phyloP scores from a whole-genome alignment of 2,329 filamentous ascomycete species.

The Penicillium thymicola region DNA sequence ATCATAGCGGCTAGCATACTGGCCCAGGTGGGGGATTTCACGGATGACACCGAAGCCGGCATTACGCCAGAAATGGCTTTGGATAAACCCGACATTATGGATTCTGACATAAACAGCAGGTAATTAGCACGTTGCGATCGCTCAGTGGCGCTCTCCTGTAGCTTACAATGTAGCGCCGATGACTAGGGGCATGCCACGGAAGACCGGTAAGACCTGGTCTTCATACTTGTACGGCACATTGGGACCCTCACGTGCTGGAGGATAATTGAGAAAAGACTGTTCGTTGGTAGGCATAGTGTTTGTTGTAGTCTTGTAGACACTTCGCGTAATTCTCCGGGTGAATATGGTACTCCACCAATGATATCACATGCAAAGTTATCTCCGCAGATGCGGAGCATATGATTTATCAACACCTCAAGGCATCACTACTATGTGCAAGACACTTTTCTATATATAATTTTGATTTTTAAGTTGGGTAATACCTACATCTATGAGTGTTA shows the following conservation, averaged over 20 bases:
- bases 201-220: slow-evolving; percentile 64
- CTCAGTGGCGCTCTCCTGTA: not conserved
- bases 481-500: not conserved
- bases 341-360: not conserved
- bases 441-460: no score
- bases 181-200: slow-evolving; percentile 64
- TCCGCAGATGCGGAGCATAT: not conserved
- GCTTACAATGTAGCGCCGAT: slow-evolving; percentile 61
- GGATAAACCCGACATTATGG: slow-evolving; percentile 58
- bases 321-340: not conserved
- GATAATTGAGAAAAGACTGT: slow-evolving; percentile 36
- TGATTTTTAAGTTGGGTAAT: not conserved
- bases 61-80: slow-evolving; percentile 67
- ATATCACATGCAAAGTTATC: slow-evolving; percentile 4
- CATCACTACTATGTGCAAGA: no score
- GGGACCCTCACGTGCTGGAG: slow-evolving; percentile 39
- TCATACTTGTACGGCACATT: slow-evolving; percentile 46
- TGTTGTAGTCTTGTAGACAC: not conserved
- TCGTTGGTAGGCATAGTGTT: slow-evolving; percentile 20
- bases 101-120: slow-evolving; percentile 44
- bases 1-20: slow-evolving; percentile 54
- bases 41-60: slow-evolving; percentile 62
- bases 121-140: slow-evolving; percentile 1
- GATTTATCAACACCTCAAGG: not conserved
- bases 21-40: slow-evolving; percentile 52